Evolutionary conservation across 352 stramenopile species (phyloP).

Genomic region (Pythium coloratum): DNA sequence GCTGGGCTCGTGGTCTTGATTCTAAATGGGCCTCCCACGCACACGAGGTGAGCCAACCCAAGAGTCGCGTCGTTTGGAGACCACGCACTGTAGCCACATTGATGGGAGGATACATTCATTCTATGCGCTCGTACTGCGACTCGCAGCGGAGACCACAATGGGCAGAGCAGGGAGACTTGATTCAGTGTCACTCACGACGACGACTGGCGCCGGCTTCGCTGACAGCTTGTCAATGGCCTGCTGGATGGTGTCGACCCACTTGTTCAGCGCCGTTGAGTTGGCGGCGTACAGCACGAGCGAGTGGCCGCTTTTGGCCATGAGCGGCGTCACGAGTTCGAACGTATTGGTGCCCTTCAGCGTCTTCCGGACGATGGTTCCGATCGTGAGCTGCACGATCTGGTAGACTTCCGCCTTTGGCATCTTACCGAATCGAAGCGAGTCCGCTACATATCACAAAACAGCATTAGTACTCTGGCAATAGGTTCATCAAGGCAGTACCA

Average conservation of each 20-base stretch:
- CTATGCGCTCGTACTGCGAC: conserved; percentile 7
- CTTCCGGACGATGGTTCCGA: conserved; percentile 63
- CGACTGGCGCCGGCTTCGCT: neutral
- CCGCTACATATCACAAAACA: conserved; percentile 27
- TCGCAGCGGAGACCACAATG: neutral
- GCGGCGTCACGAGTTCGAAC: conserved; percentile 73
- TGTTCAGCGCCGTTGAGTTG: conserved; percentile 42
- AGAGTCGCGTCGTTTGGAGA: conserved; percentile 14
- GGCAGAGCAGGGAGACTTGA: conserved; percentile 1
- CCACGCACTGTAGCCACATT: neutral
- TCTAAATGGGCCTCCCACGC: neutral
- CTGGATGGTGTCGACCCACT: conserved; percentile 66
- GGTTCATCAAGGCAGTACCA: neutral
- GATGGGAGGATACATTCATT: conserved; percentile 23
- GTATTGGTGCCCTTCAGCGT: conserved; percentile 76
- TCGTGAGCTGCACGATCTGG: conserved; percentile 71
- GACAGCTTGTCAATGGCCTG: conserved; percentile 46
- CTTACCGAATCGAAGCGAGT: conserved; percentile 75
- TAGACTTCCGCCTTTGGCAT: conserved; percentile 62
- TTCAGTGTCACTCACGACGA: conserved; percentile 18
- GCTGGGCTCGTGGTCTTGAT: neutral
- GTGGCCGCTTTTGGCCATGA: conserved; percentile 65
- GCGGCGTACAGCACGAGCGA: conserved; percentile 68
- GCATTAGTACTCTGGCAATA: neutral
- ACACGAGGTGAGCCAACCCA: neutral